Conservation (phyloP, 345 rosid species). For the Kandelia obovata region DNA sequence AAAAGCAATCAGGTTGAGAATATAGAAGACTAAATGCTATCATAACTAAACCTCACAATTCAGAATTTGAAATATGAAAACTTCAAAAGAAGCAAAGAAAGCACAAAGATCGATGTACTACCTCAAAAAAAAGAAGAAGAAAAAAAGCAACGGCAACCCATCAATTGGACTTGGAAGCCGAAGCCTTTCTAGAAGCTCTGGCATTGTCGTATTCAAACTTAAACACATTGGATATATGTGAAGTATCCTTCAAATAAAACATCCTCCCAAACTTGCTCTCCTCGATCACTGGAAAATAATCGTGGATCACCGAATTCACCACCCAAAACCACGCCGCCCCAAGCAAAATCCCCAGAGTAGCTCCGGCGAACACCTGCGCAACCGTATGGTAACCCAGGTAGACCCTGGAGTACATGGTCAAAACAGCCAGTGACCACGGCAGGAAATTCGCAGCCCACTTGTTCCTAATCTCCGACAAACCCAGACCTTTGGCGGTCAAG, state of each 20-base stretch:
- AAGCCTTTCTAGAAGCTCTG: constrained; percentile 59
- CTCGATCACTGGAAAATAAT: constrained; percentile 67
- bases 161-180: constrained; percentile 52
- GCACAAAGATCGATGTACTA: not conserved
- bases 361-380: constrained; percentile 87
- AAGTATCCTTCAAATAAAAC: constrained; percentile 85
- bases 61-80: not conserved
- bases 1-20: no score
- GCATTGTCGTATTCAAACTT: constrained; percentile 95
- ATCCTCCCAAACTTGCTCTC: constrained; percentile 71
- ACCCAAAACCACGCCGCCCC: constrained; percentile 82
- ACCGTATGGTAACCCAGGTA: constrained; percentile 88
- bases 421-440: constrained; percentile 61
- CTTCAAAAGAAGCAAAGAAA: not conserved
- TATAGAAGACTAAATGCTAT: no score
- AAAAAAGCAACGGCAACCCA: not conserved
- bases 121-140: not conserved
- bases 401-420: constrained; percentile 90
- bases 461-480: constrained; percentile 45
- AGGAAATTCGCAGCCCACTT: constrained; percentile 41
- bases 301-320: constrained; percentile 48
- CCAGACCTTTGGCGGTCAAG: constrained; percentile 57
- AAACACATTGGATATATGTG: constrained; percentile 78
- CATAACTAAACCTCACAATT: no score
- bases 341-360: constrained; percentile 52